Conservation (phyloP, 495 filamentous ascomycete genomes). For the Annulohypoxylon bovei region DNA sequence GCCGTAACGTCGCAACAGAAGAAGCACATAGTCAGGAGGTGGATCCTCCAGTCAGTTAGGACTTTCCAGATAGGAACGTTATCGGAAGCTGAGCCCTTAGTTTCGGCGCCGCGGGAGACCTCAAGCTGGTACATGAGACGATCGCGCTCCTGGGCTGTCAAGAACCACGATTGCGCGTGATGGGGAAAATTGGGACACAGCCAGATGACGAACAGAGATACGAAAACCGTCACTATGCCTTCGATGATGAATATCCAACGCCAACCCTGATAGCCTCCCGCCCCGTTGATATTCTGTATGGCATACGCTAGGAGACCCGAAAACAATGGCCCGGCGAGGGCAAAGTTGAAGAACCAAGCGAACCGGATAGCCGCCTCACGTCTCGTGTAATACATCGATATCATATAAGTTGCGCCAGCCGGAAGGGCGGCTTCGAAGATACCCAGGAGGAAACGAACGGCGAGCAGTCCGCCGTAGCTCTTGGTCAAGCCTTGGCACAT, state of each 20-base stretch:
- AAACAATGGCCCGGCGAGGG: slow-evolving; percentile 39
- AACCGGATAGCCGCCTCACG: slow-evolving; percentile 40
- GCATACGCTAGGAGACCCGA: slow-evolving; percentile 71
- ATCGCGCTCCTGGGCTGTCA: slow-evolving; percentile 68
- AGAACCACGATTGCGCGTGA: slow-evolving; percentile 66
- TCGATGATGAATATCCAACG: slow-evolving; percentile 78
- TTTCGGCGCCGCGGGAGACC: slow-evolving; percentile 26
- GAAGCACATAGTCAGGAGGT: slow-evolving; percentile 40
- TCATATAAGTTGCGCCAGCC: slow-evolving; percentile 43
- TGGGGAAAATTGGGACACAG: slow-evolving; percentile 81
- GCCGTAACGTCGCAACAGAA: slow-evolving; percentile 40
- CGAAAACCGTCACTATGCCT: slow-evolving; percentile 69
- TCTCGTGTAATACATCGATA: slow-evolving; percentile 45
- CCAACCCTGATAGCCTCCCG: slow-evolving; percentile 71
- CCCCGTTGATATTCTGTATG: slow-evolving; percentile 68
- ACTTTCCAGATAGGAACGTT: slow-evolving; percentile 36
- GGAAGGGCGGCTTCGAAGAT: slow-evolving; percentile 38
- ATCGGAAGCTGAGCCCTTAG: slow-evolving; percentile 25
- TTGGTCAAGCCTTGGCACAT: slow-evolving; percentile 38
- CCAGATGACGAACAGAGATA: slow-evolving; percentile 73
- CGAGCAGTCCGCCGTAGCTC: slow-evolving; percentile 36
- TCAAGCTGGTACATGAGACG: slow-evolving; percentile 71
- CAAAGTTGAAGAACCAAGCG: slow-evolving; percentile 46
- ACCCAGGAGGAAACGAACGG: slow-evolving; percentile 38
- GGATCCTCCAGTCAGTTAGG: slow-evolving; percentile 37